Evolutionary conservation across 345 rosid species (phyloP).

Genomic region (Bruguiera parviflora): DNA sequence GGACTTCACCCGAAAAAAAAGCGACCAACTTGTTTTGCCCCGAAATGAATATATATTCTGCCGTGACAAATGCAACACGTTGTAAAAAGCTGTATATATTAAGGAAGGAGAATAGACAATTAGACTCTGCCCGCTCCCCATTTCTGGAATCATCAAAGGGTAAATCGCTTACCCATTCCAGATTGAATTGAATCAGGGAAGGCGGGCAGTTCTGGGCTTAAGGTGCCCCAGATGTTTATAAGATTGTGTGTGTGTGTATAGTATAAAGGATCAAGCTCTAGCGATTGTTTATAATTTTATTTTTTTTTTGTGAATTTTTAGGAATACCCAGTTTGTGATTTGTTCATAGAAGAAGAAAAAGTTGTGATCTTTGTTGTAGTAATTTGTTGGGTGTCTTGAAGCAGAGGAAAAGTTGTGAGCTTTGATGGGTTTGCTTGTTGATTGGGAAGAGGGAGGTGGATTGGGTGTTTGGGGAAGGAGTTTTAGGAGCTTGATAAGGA

Average conservation of each 20-base stretch:
- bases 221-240: too few relatives aligned
- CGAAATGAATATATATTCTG: too few relatives aligned
- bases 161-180: background rate
- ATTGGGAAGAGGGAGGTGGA: conserved; percentile 16
- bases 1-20: too few relatives aligned
- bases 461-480: conserved; percentile 19
- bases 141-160: background rate
- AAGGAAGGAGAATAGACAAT: background rate
- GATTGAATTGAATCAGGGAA: background rate
- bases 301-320: background rate
- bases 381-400: background rate
- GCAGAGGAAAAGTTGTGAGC: background rate
- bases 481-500: conserved; percentile 28
- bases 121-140: conserved; percentile 16
- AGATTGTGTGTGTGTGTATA: too few relatives aligned
- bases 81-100: too few relatives aligned
- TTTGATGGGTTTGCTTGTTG: conserved; percentile 29
- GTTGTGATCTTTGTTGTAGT: background rate
- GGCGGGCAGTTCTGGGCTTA: conserved; percentile 15
- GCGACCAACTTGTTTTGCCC: too few relatives aligned
- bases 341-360: background rate
- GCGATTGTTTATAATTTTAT: background rate
- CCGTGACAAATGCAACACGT: too few relatives aligned
- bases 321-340: conserved; percentile 2
- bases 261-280: too few relatives aligned